A percentile compares a stretch with the other conserved stretches of the same genome.
Conservation (phyloP, 768 basidiomycete genomes). For the Coprinopsis strossmayeri region DNA sequence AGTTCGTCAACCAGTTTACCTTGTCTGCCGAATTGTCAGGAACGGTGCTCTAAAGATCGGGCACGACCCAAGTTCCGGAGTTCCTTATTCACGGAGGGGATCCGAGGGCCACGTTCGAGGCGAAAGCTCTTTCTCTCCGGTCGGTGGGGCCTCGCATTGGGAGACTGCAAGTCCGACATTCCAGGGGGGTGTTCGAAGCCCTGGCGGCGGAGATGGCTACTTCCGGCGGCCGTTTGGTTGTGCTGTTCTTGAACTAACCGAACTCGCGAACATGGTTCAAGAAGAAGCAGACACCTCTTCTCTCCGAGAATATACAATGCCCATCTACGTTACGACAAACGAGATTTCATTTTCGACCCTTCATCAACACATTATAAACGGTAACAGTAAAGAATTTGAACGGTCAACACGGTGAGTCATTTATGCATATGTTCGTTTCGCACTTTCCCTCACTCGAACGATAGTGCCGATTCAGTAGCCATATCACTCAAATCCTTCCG, state of each 20-base stretch:
- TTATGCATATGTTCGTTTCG: not conserved
- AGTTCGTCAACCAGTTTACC: slow-evolving; percentile 76
- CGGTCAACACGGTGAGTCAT: slow-evolving; percentile 66
- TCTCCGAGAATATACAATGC: slow-evolving; percentile 76
- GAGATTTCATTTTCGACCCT: slow-evolving; percentile 88
- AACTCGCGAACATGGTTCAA: slow-evolving; percentile 58
- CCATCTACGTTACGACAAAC: slow-evolving; percentile 77
- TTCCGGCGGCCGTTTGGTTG: slow-evolving; percentile 94
- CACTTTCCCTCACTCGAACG: slow-evolving; percentile 7
- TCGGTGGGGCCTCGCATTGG: slow-evolving; percentile 13
- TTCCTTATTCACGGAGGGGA: slow-evolving; percentile 42
- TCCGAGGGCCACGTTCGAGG: slow-evolving; percentile 45
- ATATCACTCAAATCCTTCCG: slow-evolving; percentile 83
- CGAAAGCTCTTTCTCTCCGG: slow-evolving; percentile 20
- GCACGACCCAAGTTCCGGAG: slow-evolving; percentile 40
- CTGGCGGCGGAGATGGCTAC: slow-evolving; percentile 16
- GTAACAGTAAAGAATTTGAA: slow-evolving; percentile 72
- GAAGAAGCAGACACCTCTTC: slow-evolving; percentile 61
- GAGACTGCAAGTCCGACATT: slow-evolving; percentile 12
- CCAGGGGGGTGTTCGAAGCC: slow-evolving; percentile 13
- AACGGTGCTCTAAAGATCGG: slow-evolving; percentile 83
- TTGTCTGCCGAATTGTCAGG: slow-evolving; percentile 87
- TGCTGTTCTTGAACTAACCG: slow-evolving; percentile 82
- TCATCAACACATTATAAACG: slow-evolving; percentile 89
- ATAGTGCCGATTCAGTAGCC: slow-evolving; percentile 80